Evolutionary conservation across 2,329 filamentous ascomycete species (phyloP), one percentile per base, ranked within the genome.

Genomic region (Alternaria atra): DNA sequence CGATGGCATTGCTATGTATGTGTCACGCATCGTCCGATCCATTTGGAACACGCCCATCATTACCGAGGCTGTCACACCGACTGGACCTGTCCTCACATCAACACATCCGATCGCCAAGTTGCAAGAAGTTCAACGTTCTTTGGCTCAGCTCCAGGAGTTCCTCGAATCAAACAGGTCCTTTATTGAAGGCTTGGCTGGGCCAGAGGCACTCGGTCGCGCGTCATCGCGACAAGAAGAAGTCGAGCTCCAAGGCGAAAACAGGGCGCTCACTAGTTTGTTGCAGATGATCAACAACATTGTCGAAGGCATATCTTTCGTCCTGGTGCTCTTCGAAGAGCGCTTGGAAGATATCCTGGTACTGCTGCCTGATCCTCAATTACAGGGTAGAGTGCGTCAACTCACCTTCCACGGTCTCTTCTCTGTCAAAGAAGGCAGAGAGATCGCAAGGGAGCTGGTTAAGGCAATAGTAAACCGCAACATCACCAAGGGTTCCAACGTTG

Each of bases 401-500:
- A 97, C 93, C 0, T 99, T 92, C 73, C 93, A 98, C 77, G 87
- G 88, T 46, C 87, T 99, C 0, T 98, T 99, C 77, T 91, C 92
- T 4, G 89, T 90, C 42, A 80, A 85, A 6, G 85, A 89, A 17
- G 95, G 95, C 32, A 93, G 93, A 70, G 93, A 97, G 10, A 86
- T 98, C 25, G 96, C 94, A 3, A 97, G 97, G 79, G 87, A 97
- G 56, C 84, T 99, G 1, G 95, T 99, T 58, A 99, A 98, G 78
- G 93, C 94, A 0, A 98, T 99, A 73, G 95, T 99, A 55, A 98
- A 98, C 78, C 90, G 94, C 72, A 99, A 97, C 77, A 99, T 99
- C 70, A 91, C 94, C 59, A 97, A 93, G 73, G 95, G 96, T 9
- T 94, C 94, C 5, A 99, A 98, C 65, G 94, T 99, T 20, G 96